These are phyloP conservation scores for Oenanthe javanica DNA, from an alignment of 140 eudicot species.

Conservation along the genomic window DNA sequence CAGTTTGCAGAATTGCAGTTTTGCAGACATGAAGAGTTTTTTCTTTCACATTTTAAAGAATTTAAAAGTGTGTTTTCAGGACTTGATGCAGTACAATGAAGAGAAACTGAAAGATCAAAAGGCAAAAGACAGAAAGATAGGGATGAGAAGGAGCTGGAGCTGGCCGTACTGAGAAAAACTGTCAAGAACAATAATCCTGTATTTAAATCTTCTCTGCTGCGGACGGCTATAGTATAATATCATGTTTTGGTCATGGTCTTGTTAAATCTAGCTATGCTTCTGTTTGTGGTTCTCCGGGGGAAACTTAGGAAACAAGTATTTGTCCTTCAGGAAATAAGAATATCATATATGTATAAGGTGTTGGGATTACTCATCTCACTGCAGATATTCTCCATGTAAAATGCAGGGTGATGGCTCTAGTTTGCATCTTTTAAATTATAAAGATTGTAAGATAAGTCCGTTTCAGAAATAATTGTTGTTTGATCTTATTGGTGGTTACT, in stretches of 20 bases:
- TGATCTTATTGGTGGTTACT: not conserved
- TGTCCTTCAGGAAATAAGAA: not conserved
- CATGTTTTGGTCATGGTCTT: not conserved
- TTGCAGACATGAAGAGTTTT: not conserved
- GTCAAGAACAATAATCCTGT: not conserved
- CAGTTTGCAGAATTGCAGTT: not conserved
- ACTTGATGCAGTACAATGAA: not conserved
- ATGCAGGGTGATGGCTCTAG: not conserved
- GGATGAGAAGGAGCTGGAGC: not conserved
- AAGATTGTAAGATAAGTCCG: not conserved
- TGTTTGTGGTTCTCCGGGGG: not conserved
- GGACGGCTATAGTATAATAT: not conserved
- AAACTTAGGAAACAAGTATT: not conserved
- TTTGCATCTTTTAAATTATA: not conserved
- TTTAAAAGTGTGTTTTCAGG: not conserved
- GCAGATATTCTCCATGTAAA: not conserved
- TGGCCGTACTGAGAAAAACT: not conserved
- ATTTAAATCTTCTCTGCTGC: not conserved
- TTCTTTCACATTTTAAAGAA: not conserved
- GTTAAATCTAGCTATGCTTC: not conserved
- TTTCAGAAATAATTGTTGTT: not conserved
- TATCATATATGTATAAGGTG: not conserved
- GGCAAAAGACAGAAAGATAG: not conserved
- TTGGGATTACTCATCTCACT: not conserved
- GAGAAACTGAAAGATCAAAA: constrained; percentile 1